Conservation (phyloP, 2,329 filamentous ascomycete species). For the Curvularia eragrostidis region DNA sequence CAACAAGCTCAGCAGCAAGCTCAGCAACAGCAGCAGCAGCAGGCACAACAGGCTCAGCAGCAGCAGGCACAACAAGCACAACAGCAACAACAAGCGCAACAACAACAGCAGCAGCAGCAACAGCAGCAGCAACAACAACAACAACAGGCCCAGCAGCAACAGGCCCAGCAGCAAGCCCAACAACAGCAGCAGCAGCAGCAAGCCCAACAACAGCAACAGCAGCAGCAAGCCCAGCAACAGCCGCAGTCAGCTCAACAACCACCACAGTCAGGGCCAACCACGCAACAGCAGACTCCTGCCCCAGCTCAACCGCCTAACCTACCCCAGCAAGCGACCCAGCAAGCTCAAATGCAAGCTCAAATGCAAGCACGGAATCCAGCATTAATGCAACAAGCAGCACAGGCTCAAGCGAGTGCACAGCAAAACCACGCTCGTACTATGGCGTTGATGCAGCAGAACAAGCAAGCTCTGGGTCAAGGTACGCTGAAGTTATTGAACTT, state of each 20-base stretch:
- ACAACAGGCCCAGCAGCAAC: slow-evolving; percentile 33
- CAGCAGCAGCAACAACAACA: slow-evolving; percentile 11
- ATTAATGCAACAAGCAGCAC: slow-evolving; percentile 37
- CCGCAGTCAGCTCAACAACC: slow-evolving; percentile 45
- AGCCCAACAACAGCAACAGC: slow-evolving; percentile 48
- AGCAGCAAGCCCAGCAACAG: slow-evolving; percentile 47
- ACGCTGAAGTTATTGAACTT: slow-evolving; percentile 63
- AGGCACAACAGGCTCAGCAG: slow-evolving; percentile 45
- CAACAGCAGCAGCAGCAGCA: slow-evolving; percentile 47
- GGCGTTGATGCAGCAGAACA: slow-evolving; percentile 40
- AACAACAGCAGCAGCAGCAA: slow-evolving; percentile 24
- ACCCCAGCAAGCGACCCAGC: slow-evolving; percentile 43
- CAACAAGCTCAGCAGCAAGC: slow-evolving; percentile 48
- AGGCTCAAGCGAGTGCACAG: slow-evolving; percentile 30
- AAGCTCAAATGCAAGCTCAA: slow-evolving; percentile 38
- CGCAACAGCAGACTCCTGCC: slow-evolving; percentile 54
- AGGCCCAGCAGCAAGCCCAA: slow-evolving; percentile 35
- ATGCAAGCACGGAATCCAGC: slow-evolving; percentile 50
- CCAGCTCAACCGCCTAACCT: slow-evolving; percentile 45
- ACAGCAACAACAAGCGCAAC: slow-evolving; percentile 38
- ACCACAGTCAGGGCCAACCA: slow-evolving; percentile 51
- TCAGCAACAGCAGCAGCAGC: slow-evolving; percentile 37
- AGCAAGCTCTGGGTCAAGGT: slow-evolving; percentile 44
- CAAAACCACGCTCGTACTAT: slow-evolving; percentile 34
- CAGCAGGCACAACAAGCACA: slow-evolving; percentile 8